Conservation (phyloP, 306 rosid species). For the Begonia peltatifolia region DNA sequence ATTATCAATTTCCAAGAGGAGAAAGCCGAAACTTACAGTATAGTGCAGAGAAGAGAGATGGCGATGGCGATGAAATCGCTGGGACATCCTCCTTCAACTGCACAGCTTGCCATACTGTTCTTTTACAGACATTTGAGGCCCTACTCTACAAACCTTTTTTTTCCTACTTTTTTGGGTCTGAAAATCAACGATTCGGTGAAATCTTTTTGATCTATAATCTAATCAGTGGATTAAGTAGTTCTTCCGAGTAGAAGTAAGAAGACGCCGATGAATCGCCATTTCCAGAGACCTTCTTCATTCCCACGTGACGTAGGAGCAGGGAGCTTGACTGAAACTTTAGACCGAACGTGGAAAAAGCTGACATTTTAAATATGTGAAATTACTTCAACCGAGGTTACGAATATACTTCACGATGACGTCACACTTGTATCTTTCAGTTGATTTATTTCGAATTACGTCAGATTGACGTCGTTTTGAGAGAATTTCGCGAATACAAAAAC, state of each 20-base stretch:
- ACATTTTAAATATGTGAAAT: too few species aligned
- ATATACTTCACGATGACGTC: too few species aligned
- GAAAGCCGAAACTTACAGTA: constrained; percentile 31
- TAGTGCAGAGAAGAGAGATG: constrained; percentile 33
- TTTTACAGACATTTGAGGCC: constrained; percentile 15
- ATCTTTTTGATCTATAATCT: background rate
- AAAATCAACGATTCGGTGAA: constrained; percentile 1
- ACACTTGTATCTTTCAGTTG: too few species aligned
- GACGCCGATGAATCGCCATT: too few species aligned
- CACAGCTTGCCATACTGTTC: constrained; percentile 42
- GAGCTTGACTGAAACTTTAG: constrained; percentile 3
- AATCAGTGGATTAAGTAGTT: background rate
- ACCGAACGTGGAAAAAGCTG: too few species aligned
- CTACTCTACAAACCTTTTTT: too few species aligned
- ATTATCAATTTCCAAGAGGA: background rate
- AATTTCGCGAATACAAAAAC: too few species aligned
- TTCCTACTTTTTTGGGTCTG: background rate
- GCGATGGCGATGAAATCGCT: constrained; percentile 60
- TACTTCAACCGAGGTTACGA: too few species aligned
- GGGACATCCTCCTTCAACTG: constrained; percentile 74
- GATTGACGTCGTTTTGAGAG: too few species aligned
- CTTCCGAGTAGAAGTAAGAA: too few species aligned
- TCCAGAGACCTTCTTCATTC: background rate
- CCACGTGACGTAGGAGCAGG: background rate
- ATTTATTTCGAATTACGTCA: too few species aligned